phyloP scores from a whole-genome alignment of 2,329 filamentous ascomycete species.

The Talaromyces sp. region DNA sequence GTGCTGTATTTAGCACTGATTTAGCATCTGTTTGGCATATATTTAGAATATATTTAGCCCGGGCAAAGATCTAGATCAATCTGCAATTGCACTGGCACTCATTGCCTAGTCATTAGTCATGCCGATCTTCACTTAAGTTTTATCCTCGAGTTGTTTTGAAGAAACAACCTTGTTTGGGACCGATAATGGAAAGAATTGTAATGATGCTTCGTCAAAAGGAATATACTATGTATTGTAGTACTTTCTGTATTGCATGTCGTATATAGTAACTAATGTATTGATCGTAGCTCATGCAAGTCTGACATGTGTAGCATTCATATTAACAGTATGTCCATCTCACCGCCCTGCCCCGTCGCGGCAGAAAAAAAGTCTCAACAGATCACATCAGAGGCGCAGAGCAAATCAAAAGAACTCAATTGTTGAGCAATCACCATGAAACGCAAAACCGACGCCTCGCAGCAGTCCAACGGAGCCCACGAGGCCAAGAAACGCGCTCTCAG shows the following conservation, averaged over 20 bases:
- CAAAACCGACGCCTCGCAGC: constrained; percentile 31
- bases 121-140: not conserved
- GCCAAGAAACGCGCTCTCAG: constrained; percentile 35
- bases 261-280: too few species aligned
- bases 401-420: not conserved
- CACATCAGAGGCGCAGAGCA: not conserved
- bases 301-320: not conserved
- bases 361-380: not conserved
- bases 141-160: not conserved
- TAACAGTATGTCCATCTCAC: not conserved
- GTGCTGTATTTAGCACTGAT: too few species aligned
- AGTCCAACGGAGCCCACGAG: constrained; percentile 27
- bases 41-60: too few species aligned
- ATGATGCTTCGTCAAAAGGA: too few species aligned
- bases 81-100: not conserved
- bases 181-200: too few species aligned
- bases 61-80: not conserved
- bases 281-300: not conserved
- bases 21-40: too few species aligned
- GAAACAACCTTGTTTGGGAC: too few species aligned
- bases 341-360: not conserved
- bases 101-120: not conserved
- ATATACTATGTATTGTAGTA: too few species aligned
- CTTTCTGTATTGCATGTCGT: not conserved
- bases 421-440: constrained; percentile 36